These are phyloP conservation scores for Coniochaeta ligniaria DNA, from an alignment of 2,329 filamentous ascomycete genomes.

Conservation along the genomic window DNA sequence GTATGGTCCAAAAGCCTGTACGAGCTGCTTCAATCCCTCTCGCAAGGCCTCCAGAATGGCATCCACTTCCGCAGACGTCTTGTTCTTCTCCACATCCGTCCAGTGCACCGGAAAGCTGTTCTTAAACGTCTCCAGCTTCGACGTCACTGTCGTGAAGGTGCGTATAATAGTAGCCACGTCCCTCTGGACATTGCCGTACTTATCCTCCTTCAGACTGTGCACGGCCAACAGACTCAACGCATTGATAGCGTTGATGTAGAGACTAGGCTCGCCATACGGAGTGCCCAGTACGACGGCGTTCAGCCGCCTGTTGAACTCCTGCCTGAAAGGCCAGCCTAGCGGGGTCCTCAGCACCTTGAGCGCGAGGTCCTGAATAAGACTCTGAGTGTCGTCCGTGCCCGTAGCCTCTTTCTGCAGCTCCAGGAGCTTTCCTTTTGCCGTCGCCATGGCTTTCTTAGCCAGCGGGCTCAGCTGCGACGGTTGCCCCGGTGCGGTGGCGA, in stretches of 20 bases:
- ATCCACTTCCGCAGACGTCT: constrained; percentile 60
- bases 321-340: constrained; percentile 62
- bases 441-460: constrained; percentile 40
- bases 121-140: constrained; percentile 62
- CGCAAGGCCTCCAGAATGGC: constrained; percentile 59
- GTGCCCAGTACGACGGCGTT: constrained; percentile 63
- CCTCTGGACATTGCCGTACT: constrained; percentile 76
- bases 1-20: constrained; percentile 70
- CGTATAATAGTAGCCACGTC: constrained; percentile 71
- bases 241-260: constrained; percentile 66
- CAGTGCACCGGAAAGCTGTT: constrained; percentile 58
- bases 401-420: constrained; percentile 49
- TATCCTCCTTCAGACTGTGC: constrained; percentile 71
- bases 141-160: constrained; percentile 62
- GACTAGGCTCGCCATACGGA: constrained; percentile 61
- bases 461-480: constrained; percentile 42
- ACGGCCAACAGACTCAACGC: constrained; percentile 63
- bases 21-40: constrained; percentile 55
- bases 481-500: constrained; percentile 38
- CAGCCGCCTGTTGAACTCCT: constrained; percentile 59
- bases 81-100: constrained; percentile 62
- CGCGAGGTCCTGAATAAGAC: constrained; percentile 39
- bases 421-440: constrained; percentile 39
- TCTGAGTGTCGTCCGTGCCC: constrained; percentile 38
- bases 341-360: constrained; percentile 40